These are phyloP conservation scores for Lentinula sp. DNA, from an alignment of 768 basidiomycete genomes.

Conservation along the genomic window DNA sequence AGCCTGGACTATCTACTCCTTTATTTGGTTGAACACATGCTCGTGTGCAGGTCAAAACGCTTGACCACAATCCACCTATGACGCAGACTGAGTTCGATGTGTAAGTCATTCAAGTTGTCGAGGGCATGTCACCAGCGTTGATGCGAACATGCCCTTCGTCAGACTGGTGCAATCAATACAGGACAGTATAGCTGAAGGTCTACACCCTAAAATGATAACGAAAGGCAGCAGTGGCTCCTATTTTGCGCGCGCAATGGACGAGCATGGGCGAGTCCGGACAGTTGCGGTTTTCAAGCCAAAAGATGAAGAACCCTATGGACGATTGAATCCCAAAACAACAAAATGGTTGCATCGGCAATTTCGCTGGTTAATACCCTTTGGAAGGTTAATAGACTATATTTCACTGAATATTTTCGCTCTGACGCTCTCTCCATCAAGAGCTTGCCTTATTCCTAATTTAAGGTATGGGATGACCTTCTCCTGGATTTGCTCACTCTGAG, in stretches of 20 bases:
- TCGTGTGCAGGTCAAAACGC: slow-evolving; percentile 55
- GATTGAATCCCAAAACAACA: slow-evolving; percentile 86
- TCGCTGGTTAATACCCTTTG: slow-evolving; percentile 87
- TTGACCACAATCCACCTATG: slow-evolving; percentile 78
- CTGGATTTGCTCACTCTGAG: neutral
- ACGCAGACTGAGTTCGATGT: slow-evolving; percentile 64
- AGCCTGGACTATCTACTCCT: neutral
- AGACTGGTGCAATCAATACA: slow-evolving; percentile 52
- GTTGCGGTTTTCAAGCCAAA: slow-evolving; percentile 92
- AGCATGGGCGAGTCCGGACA: slow-evolving; percentile 62
- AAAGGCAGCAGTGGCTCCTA: slow-evolving; percentile 91
- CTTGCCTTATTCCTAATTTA: slow-evolving; percentile 85
- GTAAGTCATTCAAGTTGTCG: slow-evolving; percentile 33
- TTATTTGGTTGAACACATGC: neutral
- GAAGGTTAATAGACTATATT: slow-evolving; percentile 18
- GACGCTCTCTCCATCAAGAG: slow-evolving; percentile 26
- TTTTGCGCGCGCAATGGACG: slow-evolving; percentile 81
- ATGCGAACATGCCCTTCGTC: neutral
- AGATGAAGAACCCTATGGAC: slow-evolving; percentile 85
- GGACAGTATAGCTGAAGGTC: slow-evolving; percentile 65
- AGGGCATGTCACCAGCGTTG: neutral
- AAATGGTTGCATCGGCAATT: slow-evolving; percentile 90
- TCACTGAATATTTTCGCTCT: neutral
- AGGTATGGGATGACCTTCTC: slow-evolving; percentile 37
- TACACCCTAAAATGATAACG: slow-evolving; percentile 86